phyloP scores from a whole-genome alignment of 331 rosid species.

The Cucumis variabilis region DNA sequence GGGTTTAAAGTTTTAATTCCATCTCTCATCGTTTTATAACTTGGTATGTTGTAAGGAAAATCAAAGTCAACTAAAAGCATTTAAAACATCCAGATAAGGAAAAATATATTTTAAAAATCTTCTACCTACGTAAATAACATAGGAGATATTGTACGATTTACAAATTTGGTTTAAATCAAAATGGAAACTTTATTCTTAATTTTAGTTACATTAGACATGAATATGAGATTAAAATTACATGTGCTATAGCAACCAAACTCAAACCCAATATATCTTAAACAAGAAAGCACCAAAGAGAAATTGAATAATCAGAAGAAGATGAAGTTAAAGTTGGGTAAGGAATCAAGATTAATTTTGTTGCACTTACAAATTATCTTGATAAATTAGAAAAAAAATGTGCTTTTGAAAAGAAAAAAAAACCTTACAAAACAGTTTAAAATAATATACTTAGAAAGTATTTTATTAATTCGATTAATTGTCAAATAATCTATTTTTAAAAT shows the following conservation, averaged over 20 bases:
- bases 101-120: neutral
- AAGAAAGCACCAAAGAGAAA: neutral
- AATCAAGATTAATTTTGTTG: too few relatives aligned
- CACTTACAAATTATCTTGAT: too few relatives aligned
- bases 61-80: neutral
- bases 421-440: too few relatives aligned
- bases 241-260: slow-evolving; percentile 4
- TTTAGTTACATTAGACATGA: neutral
- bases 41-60: neutral
- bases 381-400: too few relatives aligned
- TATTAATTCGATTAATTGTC: too few relatives aligned
- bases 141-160: neutral
- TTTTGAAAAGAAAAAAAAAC: too few relatives aligned
- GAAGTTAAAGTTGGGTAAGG: too few relatives aligned
- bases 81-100: neutral
- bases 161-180: too few relatives aligned
- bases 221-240: neutral
- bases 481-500: too few relatives aligned
- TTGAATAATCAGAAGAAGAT: neutral
- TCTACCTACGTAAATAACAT: neutral
- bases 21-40: neutral
- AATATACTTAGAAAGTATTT: too few relatives aligned
- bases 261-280: neutral
- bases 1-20: neutral
- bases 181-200: too few relatives aligned